phyloP scores from a whole-genome alignment of 148 eudicot genomes.

The Camellia granthamiana region DNA sequence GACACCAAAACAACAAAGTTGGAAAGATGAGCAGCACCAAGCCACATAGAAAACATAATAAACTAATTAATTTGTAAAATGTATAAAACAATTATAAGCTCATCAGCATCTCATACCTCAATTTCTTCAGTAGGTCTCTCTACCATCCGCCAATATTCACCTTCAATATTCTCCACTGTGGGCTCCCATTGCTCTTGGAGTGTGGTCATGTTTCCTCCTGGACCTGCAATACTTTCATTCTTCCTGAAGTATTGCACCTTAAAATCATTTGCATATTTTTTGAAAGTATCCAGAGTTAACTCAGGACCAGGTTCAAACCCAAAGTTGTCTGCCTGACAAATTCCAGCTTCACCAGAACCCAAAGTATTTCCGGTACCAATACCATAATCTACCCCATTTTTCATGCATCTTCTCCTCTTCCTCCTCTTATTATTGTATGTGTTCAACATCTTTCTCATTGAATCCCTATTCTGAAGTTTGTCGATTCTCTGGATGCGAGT shows the following conservation, averaged over 20 bases:
- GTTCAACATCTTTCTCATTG: constrained; percentile 45
- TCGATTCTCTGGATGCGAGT: constrained; percentile 91
- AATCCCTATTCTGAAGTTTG: constrained; percentile 86
- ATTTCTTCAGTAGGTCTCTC: constrained; percentile 96
- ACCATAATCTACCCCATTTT: constrained; percentile 44
- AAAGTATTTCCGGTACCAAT: constrained; percentile 12
- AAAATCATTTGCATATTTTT: constrained; percentile 83
- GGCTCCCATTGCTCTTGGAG: constrained; percentile 52
- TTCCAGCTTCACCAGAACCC: constrained; percentile 20
- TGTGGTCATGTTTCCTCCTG: constrained; percentile 24
- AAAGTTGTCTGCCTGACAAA: constrained; percentile 43
- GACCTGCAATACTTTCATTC: constrained; percentile 26
- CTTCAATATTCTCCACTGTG: constrained; percentile 78
- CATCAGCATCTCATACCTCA: constrained; percentile 53
- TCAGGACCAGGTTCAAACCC: constrained; percentile 98
- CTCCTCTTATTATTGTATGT: constrained; percentile 45
- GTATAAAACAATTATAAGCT: neutral
- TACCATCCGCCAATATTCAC: constrained; percentile 98
- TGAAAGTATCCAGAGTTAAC: constrained; percentile 74
- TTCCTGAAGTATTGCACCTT: constrained; percentile 70
- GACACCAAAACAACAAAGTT: constrained; percentile 6
- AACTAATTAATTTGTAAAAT: neutral
- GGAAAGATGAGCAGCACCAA: neutral
- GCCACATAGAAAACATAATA: neutral
- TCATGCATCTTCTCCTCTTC: constrained; percentile 63